phyloP scores from a whole-genome alignment of 2,329 filamentous ascomycete species.

The Fusarium paranaense region DNA sequence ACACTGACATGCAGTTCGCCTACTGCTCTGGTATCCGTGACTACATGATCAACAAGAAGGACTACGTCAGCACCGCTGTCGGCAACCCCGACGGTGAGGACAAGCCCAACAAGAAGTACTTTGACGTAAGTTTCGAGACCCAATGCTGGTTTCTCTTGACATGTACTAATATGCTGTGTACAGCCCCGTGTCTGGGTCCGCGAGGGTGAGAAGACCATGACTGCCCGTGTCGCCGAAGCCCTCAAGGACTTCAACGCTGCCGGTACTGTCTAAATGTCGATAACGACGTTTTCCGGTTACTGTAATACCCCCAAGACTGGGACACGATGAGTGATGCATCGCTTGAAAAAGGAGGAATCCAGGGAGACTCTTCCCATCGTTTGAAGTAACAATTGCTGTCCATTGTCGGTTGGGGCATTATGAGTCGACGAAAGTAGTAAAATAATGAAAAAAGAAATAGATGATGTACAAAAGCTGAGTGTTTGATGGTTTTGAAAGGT shows the following conservation, averaged over 20 bases:
- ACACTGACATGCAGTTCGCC: constrained; percentile 97
- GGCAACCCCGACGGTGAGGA: constrained; percentile 96
- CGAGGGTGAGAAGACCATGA: constrained; percentile 98
- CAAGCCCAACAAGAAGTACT: constrained; percentile 99
- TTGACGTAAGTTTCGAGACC: constrained; percentile 61
- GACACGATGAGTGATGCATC: constrained; percentile 27
- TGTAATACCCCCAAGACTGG: constrained; percentile 34
- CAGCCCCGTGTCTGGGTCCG: constrained; percentile 94
- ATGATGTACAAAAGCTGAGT: constrained; percentile 27
- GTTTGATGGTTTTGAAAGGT: background rate
- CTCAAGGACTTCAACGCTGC: constrained; percentile 87
- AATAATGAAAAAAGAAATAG: constrained; percentile 36
- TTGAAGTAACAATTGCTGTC: constrained; percentile 28
- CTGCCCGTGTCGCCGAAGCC: constrained; percentile 79
- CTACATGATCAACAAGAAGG: constrained; percentile 94
- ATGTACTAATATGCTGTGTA: constrained; percentile 15
- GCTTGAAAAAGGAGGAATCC: constrained; percentile 27
- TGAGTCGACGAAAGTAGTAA: constrained; percentile 40
- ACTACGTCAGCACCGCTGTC: constrained; percentile 87
- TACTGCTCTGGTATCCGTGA: constrained; percentile 94
- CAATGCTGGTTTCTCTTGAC: background rate
- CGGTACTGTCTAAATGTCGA: constrained; percentile 48
- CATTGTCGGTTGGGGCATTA: constrained; percentile 31
- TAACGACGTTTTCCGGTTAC: constrained; percentile 14
- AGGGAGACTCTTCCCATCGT: constrained; percentile 15